A percentile compares a stretch with the other conserved stretches of the same genome.
Conservation (phyloP, 108 stramenopile genomes). For the Aurantiochytrium sp. region DNA sequence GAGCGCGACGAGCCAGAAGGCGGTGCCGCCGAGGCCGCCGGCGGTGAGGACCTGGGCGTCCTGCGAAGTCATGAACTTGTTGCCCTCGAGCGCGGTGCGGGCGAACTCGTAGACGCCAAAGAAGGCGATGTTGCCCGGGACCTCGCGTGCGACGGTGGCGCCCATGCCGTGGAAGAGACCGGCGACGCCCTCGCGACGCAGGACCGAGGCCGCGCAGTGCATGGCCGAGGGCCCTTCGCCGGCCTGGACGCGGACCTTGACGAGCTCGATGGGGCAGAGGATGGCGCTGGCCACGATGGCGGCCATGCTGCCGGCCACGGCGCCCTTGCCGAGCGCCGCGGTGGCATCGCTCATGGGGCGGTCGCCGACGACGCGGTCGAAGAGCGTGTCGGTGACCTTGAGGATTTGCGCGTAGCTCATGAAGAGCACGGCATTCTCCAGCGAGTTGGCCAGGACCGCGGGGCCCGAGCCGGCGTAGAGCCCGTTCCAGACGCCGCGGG, state of each 20-base stretch:
- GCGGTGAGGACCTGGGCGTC: background rate
- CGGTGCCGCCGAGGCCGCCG: conserved; percentile 13
- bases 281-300: background rate
- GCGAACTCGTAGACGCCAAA: conserved; percentile 18
- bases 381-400: background rate
- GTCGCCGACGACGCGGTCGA: background rate
- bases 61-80: background rate
- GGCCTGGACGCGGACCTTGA: conserved; percentile 30
- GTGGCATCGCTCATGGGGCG: background rate
- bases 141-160: conserved; percentile 26
- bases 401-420: background rate
- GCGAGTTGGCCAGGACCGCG: background rate
- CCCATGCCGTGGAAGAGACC: conserved; percentile 4
- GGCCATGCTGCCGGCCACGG: background rate
- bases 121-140: conserved; percentile 11
- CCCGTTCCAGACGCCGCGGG: background rate
- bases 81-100: background rate
- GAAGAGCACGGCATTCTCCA: conserved; percentile 25
- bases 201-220: background rate
- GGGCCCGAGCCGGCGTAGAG: background rate
- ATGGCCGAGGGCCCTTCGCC: background rate
- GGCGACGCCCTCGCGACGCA: background rate
- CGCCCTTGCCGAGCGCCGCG: background rate
- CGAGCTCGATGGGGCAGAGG: conserved; percentile 21
- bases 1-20: background rate